Conservation (phyloP, 225 moss, liverwort and hornwort species). For the Rhytidiadelphus loreus region DNA sequence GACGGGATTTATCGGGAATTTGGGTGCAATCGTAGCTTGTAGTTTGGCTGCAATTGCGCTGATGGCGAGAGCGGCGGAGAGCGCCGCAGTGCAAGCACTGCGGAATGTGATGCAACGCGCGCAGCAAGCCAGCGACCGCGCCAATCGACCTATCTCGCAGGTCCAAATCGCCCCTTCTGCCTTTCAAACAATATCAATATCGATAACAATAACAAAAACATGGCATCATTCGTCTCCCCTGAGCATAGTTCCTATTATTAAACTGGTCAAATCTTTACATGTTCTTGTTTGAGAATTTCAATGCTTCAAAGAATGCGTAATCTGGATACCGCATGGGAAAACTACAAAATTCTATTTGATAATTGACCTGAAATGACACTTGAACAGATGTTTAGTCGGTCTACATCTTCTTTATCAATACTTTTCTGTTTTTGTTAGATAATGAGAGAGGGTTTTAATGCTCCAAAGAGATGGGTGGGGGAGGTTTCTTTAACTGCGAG, state of each 20-base stretch:
- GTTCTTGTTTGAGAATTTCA: background rate
- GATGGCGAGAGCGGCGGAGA: conserved; percentile 42
- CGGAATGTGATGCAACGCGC: conserved; percentile 44
- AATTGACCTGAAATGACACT: background rate
- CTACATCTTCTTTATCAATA: background rate
- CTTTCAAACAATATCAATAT: background rate
- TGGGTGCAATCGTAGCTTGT: background rate
- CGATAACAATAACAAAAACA: background rate
- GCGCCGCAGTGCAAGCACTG: conserved; percentile 27
- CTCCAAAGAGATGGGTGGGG: background rate
- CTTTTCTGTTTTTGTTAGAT: background rate
- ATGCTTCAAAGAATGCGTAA: background rate
- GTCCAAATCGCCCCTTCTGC: background rate
- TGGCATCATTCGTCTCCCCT: background rate
- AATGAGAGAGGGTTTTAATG: background rate
- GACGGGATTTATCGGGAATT: background rate
- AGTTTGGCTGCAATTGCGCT: background rate
- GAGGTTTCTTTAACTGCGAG: background rate
- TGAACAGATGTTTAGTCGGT: background rate
- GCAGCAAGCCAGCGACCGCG: conserved; percentile 29
- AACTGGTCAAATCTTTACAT: background rate
- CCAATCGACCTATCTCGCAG: conserved; percentile 34
- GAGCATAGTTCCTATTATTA: background rate
- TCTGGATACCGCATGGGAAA: background rate
- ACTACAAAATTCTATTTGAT: background rate